phyloP scores from a whole-genome alignment of 495 filamentous ascomycete genomes.

The Lasiosphaeris hirsuta region DNA sequence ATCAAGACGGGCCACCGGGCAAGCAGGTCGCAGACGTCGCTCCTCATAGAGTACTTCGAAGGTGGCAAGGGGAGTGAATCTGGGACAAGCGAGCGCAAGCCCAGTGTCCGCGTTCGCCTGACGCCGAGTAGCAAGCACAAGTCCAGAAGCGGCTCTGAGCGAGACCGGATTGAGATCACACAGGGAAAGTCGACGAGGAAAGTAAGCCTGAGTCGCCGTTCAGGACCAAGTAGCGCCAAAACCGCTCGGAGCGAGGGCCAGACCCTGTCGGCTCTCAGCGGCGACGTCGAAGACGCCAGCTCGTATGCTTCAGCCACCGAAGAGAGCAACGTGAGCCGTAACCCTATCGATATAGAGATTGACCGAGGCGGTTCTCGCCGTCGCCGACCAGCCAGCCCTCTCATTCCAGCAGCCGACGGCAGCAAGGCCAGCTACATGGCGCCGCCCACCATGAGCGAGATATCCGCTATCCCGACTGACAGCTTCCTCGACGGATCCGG shows the following conservation, averaged over 20 bases:
- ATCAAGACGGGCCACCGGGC: conserved; percentile 70
- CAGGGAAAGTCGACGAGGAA: conserved; percentile 58
- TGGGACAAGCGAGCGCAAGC: conserved; percentile 57
- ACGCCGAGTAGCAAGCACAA: conserved; percentile 65
- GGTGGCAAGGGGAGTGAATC: conserved; percentile 64
- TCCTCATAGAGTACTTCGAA: conserved; percentile 98
- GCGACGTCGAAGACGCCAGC: conserved; percentile 51
- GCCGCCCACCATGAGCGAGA: conserved; percentile 63
- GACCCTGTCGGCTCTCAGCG: conserved; percentile 38
- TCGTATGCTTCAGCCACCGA: conserved; percentile 73
- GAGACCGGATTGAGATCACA: conserved; percentile 71
- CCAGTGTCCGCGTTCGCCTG: conserved; percentile 92
- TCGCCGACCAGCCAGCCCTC: conserved; percentile 51
- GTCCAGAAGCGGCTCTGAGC: conserved; percentile 50
- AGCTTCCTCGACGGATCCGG: conserved; percentile 77
- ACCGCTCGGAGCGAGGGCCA: conserved; percentile 34
- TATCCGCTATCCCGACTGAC: conserved; percentile 86
- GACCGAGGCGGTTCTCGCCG: conserved; percentile 33
- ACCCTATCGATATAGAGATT: conserved; percentile 84
- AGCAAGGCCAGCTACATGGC: conserved; percentile 58
- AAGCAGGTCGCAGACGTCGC: conserved; percentile 77
- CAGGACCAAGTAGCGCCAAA: conserved; percentile 56
- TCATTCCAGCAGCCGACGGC: conserved; percentile 53
- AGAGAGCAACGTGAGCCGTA: conserved; percentile 67
- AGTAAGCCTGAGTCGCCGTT: conserved; percentile 54